These are phyloP conservation scores for Pterulicium gracile DNA, from an alignment of 1,284 basidiomycete genomes.

Conservation along the genomic window DNA sequence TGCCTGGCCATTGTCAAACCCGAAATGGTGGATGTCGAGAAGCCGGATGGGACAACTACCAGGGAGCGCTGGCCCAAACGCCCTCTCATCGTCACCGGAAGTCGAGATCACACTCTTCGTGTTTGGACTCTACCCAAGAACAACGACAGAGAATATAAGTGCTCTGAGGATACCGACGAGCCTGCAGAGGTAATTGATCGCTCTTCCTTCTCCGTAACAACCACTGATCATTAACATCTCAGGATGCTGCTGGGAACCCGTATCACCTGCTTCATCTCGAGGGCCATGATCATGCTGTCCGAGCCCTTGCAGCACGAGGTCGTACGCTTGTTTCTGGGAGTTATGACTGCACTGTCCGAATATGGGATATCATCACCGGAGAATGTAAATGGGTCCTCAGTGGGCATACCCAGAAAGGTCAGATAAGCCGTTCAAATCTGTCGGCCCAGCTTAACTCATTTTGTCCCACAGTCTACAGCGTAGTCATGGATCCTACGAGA, in stretches of 20 bases:
- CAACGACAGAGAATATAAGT: conserved; percentile 68
- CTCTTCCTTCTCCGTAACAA: conserved; percentile 2
- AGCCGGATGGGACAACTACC: conserved; percentile 38
- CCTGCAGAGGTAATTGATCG: conserved; percentile 48
- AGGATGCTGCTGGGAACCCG: conserved; percentile 81
- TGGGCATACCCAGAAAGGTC: conserved; percentile 89
- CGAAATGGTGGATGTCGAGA: conserved; percentile 65
- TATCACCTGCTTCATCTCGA: conserved; percentile 79
- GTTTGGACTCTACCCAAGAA: conserved; percentile 84
- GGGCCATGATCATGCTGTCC: conserved; percentile 86
- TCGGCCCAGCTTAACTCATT: conserved; percentile 5
- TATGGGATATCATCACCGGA: conserved; percentile 93
- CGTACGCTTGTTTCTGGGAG: conserved; percentile 88
- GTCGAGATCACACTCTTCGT: conserved; percentile 80
- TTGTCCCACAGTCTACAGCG: conserved; percentile 68
- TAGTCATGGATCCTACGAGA: conserved; percentile 76
- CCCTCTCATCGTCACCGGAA: conserved; percentile 87
- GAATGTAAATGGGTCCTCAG: conserved; percentile 69
- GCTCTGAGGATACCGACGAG: conserved; percentile 62
- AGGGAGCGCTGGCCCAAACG: conserved; percentile 79
- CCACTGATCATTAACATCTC: conserved; percentile 14
- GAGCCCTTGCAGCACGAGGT: conserved; percentile 85
- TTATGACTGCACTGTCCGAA: conserved; percentile 87
- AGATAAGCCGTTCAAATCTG: conserved; percentile 10
- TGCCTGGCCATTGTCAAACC: conserved; percentile 87